Evolutionary conservation across 2,329 filamentous ascomycete species (phyloP).

Genomic region (Setomelanomma holmii): DNA sequence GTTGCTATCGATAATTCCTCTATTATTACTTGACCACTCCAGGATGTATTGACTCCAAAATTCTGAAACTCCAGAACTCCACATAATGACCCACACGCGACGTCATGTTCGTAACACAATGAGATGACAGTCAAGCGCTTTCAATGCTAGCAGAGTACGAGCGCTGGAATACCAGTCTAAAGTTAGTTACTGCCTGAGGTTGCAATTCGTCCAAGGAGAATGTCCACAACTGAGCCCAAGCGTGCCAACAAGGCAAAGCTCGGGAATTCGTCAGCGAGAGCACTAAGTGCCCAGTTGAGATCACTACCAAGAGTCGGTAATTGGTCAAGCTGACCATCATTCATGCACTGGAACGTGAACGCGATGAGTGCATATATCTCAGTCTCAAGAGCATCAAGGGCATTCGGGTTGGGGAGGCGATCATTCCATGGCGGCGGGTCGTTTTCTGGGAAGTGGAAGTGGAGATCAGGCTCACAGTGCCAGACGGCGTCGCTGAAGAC

Average conservation of each 20-base stretch:
- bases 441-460: neutral
- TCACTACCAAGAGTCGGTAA: neutral
- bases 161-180: neutral
- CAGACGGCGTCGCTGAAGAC: slow-evolving; percentile 2
- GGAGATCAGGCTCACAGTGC: slow-evolving; percentile 1
- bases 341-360: slow-evolving; percentile 5
- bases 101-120: neutral
- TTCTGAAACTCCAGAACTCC: too few species aligned
- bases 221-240: slow-evolving; percentile 5
- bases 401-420: neutral
- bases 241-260: neutral
- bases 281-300: slow-evolving; percentile 7
- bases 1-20: too few species aligned
- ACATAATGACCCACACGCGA: too few species aligned
- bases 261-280: slow-evolving; percentile 1
- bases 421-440: neutral
- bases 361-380: slow-evolving; percentile 4
- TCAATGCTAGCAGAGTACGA: too few species aligned
- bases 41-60: too few species aligned
- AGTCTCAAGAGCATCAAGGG: slow-evolving; percentile 1
- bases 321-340: neutral
- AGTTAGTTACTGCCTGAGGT: slow-evolving; percentile 1
- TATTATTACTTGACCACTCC: too few species aligned
- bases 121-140: too few species aligned
- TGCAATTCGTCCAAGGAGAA: slow-evolving; percentile 3